Base-by-base conservation (phyloP, 176 grass and related monocot genomes). In the Bothriochloa decipiens region DNA sequence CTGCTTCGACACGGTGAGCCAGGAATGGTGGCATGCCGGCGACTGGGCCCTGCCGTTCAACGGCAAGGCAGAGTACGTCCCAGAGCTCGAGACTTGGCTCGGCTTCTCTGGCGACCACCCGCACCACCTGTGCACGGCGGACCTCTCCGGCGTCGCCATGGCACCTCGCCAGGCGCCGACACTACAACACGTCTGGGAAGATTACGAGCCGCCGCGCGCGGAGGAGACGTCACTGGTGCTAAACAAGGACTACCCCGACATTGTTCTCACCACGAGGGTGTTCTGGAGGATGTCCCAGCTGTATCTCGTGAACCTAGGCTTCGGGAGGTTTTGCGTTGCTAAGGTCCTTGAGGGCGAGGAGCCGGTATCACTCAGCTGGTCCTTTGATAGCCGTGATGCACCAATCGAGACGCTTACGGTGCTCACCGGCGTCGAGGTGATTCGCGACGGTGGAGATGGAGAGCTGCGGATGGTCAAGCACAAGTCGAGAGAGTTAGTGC, bases 251-350 rank as follows among this genome's bases (percentile, higher is more conserved):
- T 36, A 36, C 3, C 25, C 3, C n/a, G 3, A 10, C 60, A 11
- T 27, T 26, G 0, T 27, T 26, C 0, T 20, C 52, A 22, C 52
- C 18, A 20, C 2, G 52, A 2, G 6, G 18, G 18, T 55, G 52
- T 7, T 8, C 18, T 55, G 52, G 52, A 0, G 0, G 5, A 2
- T 53, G 0, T 0, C 11, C 11, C 23, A 28, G 0, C 76, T 8
- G 2, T 55, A 8, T 8, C 58, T 65, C 0, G 3, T 78, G 22
- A 63, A 63, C 57, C 76, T 64, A 7, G 58, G 76, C 14, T 20
- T 58, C 1, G 76, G 58, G 14, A 78, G 58, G n/a, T 78, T 78
- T 1, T 78, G 76, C 58, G 3, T 78, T 4, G 58, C 40, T 1
- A 64, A 64, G 26, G 12, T 45, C 55, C 1, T 26, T 11, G 11